Evolutionary conservation across 106 monocot species (phyloP), one percentile per base, ranked within the genome.

Genomic region (Dendrobium chrysotoxum): DNA sequence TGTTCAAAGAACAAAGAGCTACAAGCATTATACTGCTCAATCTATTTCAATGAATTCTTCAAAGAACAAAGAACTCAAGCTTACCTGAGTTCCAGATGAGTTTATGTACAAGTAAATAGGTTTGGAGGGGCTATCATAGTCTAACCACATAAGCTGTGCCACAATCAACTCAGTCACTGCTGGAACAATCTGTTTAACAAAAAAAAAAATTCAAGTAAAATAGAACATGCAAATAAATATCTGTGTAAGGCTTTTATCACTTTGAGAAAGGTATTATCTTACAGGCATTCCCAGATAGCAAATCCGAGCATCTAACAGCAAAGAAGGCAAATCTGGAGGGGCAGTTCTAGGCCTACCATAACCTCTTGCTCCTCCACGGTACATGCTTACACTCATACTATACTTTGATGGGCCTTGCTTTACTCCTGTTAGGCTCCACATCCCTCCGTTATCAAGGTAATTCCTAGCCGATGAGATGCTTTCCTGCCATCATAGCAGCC

Each of bases 271-370:
- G 39, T 18, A 7, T 40, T 42, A 20, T 40, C 92, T 86, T 82
- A 98, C 97, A 81, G 97, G 91, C 97, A 98, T 98, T 46, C 95
- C 95, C 42, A 98, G 81, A 75, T 85, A 98, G 80, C 88, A 86
- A 79, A 98, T 98, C 78, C 97, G 86, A 77, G 92, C 90, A 92
- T 98, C 97, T 79, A 98, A 83, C 16, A 98, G 89, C 61, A 92
- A 80, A 78, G 97, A 98, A 68, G 94, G 95, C 78, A 98, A 84
- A 73, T 98, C 97, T 72, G 97, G 97, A 82, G 97, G 94, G 25
- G 90, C 90, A 79, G 78, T 86, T 89, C 92, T 92, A 50, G 92
- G 91, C 76, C 95, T 87, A 70, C 97, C 90, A 81, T 89, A 90
- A 80, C 90, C 94, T 81, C 95, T 84, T 18, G 82, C 86, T 76